These are phyloP conservation scores for Zizania latifolia DNA, from an alignment of 176 grass and related monocot species.

Conservation along the genomic window DNA sequence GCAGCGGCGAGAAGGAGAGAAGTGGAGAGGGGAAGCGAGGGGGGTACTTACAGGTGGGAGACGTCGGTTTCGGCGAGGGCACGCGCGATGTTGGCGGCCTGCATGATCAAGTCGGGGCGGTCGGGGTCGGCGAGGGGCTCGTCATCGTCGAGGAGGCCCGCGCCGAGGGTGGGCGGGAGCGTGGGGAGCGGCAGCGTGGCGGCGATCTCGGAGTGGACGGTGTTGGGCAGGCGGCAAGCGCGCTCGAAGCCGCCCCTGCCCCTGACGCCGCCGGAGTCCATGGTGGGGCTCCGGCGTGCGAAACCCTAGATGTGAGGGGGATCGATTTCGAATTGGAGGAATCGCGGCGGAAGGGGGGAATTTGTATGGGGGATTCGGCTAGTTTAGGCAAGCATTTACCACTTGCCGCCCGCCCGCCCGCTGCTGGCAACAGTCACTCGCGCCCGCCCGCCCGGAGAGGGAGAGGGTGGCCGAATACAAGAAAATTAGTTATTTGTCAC, in stretches of 20 bases:
- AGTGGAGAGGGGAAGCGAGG: not conserved
- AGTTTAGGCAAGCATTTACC: too few relatives aligned
- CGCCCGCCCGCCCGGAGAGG: too few relatives aligned
- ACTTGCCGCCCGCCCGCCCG: too few relatives aligned
- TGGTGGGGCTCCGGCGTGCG: slow-evolving; percentile 53
- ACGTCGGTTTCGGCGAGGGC: slow-evolving; percentile 73
- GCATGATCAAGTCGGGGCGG: slow-evolving; percentile 75
- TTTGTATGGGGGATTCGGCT: too few relatives aligned
- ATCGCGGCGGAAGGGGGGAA: not conserved
- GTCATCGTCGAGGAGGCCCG: slow-evolving; percentile 38
- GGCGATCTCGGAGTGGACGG: slow-evolving; percentile 73
- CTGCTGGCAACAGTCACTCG: too few relatives aligned
- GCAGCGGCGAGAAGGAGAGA: too few relatives aligned
- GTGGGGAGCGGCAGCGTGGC: slow-evolving; percentile 61
- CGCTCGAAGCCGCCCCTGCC: slow-evolving; percentile 44
- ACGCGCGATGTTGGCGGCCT: slow-evolving; percentile 69
- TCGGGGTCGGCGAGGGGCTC: slow-evolving; percentile 38
- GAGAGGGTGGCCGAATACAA: too few relatives aligned
- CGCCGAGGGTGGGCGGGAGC: slow-evolving; percentile 64
- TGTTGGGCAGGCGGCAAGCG: slow-evolving; percentile 83
- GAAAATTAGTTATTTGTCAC: too few relatives aligned
- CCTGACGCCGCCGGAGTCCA: slow-evolving; percentile 16
- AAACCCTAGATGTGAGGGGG: slow-evolving; percentile 43
- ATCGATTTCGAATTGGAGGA: not conserved
- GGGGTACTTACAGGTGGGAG: slow-evolving; percentile 58